Conservation (phyloP, 768 basidiomycete genomes). For the Kwoniella sp. region DNA sequence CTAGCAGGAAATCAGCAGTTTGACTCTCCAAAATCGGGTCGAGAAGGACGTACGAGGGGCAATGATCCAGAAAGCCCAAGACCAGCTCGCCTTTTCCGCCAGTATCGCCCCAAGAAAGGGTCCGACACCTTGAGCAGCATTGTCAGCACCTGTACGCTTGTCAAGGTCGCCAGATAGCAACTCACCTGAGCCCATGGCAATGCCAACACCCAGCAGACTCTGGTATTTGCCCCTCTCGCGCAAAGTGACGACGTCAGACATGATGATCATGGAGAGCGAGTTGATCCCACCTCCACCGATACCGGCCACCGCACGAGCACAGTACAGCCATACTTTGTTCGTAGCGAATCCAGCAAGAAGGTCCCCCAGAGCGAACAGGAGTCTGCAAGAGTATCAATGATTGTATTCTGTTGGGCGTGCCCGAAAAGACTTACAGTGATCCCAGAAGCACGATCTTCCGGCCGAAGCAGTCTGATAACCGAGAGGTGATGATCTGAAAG, state of each 20-base stretch:
- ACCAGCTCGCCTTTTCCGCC: slow-evolving; percentile 33
- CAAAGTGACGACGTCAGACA: slow-evolving; percentile 37
- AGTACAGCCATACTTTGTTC: slow-evolving; percentile 41
- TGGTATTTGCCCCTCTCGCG: slow-evolving; percentile 34
- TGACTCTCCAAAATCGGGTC: background rate
- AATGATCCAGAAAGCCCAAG: slow-evolving; percentile 33
- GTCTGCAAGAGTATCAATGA: background rate
- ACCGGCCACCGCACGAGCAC: slow-evolving; percentile 29
- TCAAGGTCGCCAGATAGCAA: background rate
- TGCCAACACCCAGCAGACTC: slow-evolving; percentile 24
- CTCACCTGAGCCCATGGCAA: slow-evolving; percentile 23
- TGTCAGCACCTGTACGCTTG: background rate
- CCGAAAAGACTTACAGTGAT: slow-evolving; percentile 26
- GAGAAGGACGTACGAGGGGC: slow-evolving; percentile 11
- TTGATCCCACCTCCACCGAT: slow-evolving; percentile 41
- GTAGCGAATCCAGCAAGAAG: slow-evolving; percentile 47
- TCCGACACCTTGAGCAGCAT: slow-evolving; percentile 7
- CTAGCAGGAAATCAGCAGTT: background rate
- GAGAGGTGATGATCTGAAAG: slow-evolving; percentile 41
- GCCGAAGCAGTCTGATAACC: slow-evolving; percentile 42
- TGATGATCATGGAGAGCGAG: slow-evolving; percentile 37
- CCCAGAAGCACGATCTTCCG: slow-evolving; percentile 43
- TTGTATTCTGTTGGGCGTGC: background rate
- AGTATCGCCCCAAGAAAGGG: slow-evolving; percentile 22
- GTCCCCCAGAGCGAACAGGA: slow-evolving; percentile 45